Base-by-base conservation (phyloP, 169 alveolate species). In the Theileria annulata region DNA sequence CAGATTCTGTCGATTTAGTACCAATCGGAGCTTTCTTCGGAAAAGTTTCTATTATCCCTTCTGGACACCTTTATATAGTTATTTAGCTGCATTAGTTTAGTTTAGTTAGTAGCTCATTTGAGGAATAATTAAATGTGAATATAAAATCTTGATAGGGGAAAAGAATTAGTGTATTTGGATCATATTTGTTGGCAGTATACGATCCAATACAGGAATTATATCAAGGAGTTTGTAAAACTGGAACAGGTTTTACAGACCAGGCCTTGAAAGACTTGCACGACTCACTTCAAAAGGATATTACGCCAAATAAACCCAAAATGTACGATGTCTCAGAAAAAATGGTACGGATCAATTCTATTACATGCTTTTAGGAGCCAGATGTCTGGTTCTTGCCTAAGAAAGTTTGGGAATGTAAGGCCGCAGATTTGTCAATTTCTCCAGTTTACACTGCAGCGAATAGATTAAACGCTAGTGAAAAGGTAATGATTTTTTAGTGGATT, bases 21-120 rank as follows among this genome's bases (percentile, higher is more conserved):
- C 99, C 99, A 2, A 96, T 98, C 30, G 99, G 99, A 19, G 99
- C 99, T 27, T 96, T 93, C 78, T 95, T 86, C 80, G 99, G 99
- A 47, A 91, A 74, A 64, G 91, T 80, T 10, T 47, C 3, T 42
- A 42, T 42, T 42, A 0, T 12, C 13, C 51, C 51, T 2, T 42
- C 51, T 42, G 51, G 51, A 8, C 3, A 1, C 0, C 15, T 62
- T 15, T 68, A 17, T 62, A 17, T 8, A 42, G 51, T 42, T 42
- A 42, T 42, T 2, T 42, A 42, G 15, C 70, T 15, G n/a, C 58
- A 15, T 62, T 62, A 15, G n/a, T n/a, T n/a, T n/a, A n/a, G n/a
- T n/a, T 42, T 15, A 72, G 42, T 17, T 48, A 12, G 0, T 35
- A 3, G 33, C 12, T n/a, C 17, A n/a, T 54, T 0, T 1, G 19